Evolutionary conservation across 345 rosid species (phyloP).

Genomic region (Ricinus communis): DNA sequence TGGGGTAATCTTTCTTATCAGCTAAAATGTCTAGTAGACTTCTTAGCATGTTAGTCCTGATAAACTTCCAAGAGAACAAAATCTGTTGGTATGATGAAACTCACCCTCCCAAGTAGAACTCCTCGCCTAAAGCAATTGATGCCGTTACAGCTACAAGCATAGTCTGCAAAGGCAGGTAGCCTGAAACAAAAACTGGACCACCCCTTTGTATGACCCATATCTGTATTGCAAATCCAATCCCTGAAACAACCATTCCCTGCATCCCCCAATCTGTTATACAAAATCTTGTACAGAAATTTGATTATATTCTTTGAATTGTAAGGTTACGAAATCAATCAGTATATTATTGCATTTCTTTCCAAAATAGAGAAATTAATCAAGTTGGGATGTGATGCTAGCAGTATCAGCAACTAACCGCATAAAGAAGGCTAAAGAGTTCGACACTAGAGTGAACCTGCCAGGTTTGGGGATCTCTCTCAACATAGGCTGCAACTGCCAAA

Average conservation of each 20-base stretch:
- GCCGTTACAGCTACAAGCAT: constrained; percentile 61
- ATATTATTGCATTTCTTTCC: not conserved
- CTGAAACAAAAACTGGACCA: constrained; percentile 68
- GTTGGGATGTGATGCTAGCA: not conserved
- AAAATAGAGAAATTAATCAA: not conserved
- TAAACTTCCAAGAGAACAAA: too few relatives aligned
- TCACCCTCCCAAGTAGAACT: constrained; percentile 65
- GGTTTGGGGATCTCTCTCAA: constrained; percentile 54
- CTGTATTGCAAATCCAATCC: constrained; percentile 62
- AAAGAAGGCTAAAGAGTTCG: constrained; percentile 53
- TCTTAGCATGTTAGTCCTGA: too few relatives aligned
- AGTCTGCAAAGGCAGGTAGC: constrained; percentile 59
- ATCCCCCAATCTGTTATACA: constrained; percentile 5
- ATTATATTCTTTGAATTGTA: not conserved
- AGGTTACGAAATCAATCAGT: not conserved
- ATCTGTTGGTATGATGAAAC: constrained; percentile 1
- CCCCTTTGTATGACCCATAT: constrained; percentile 61
- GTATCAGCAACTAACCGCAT: constrained; percentile 48
- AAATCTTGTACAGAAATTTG: not conserved
- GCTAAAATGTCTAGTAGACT: too few relatives aligned
- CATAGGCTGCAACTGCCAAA: constrained; percentile 48
- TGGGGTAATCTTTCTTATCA: too few relatives aligned
- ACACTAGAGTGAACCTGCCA: constrained; percentile 56
- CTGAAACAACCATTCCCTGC: constrained; percentile 59
- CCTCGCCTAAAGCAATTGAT: constrained; percentile 54